Conservation (phyloP, 2,329 filamentous ascomycete species). For the Alternaria ethzedia region DNA sequence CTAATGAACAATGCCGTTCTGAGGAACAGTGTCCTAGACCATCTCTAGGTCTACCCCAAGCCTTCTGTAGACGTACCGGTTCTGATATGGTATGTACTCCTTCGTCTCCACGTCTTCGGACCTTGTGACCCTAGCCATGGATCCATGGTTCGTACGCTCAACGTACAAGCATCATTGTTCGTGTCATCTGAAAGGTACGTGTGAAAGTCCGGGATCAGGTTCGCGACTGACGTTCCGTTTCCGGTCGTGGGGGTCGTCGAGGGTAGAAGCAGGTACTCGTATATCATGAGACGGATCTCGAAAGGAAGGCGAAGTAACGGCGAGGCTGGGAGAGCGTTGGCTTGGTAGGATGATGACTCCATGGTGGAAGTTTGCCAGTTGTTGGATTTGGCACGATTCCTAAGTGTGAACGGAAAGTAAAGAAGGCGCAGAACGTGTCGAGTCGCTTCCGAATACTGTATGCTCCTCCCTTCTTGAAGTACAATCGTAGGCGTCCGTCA, state of each 20-base stretch:
- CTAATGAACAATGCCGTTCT: background rate
- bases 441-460: background rate
- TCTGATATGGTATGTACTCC: slow-evolving; percentile 49
- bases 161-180: slow-evolving; percentile 41
- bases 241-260: slow-evolving; percentile 40
- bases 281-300: slow-evolving; percentile 57
- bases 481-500: background rate
- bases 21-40: background rate
- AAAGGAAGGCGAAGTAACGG: slow-evolving; percentile 53
- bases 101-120: slow-evolving; percentile 36
- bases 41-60: background rate
- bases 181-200: slow-evolving; percentile 48
- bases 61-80: slow-evolving; percentile 42
- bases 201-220: slow-evolving; percentile 49
- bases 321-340: slow-evolving; percentile 23
- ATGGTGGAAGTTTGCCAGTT: slow-evolving; percentile 6
- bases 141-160: slow-evolving; percentile 54
- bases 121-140: slow-evolving; percentile 41
- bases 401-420: background rate
- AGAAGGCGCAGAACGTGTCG: background rate
- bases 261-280: slow-evolving; percentile 52
- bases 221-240: slow-evolving; percentile 40
- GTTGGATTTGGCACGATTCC: background rate
- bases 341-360: background rate
- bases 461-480: background rate